Percentiles rank a stretch among this genome's conserved stretches.
These are phyloP conservation scores for Pythium dissimile DNA, from an alignment of 352 stramenopile genomes.

Conservation along the genomic window DNA sequence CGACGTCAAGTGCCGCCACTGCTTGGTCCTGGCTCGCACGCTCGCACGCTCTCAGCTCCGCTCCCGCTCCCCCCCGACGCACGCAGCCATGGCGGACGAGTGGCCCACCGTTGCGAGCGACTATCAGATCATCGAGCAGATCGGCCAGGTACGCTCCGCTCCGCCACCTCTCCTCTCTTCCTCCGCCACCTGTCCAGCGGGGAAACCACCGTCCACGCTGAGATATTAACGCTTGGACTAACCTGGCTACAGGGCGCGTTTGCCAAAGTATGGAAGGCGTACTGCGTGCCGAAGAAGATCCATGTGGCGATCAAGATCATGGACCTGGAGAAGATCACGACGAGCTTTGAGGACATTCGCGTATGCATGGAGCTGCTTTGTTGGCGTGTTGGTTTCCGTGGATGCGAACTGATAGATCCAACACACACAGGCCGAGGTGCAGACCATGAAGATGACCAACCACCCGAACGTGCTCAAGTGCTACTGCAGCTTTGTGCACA, in stretches of 20 bases:
- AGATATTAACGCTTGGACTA: background rate
- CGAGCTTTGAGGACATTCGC: slow-evolving; percentile 90
- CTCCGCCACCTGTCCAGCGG: too few species aligned
- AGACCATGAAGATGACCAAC: slow-evolving; percentile 98
- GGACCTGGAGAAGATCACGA: slow-evolving; percentile 98
- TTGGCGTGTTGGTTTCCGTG: background rate
- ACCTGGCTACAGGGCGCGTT: slow-evolving; percentile 89
- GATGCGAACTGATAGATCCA: slow-evolving; percentile 17
- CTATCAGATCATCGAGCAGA: slow-evolving; percentile 90
- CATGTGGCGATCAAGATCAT: slow-evolving; percentile 98
- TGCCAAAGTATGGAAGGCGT: slow-evolving; percentile 97
- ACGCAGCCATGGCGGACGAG: slow-evolving; percentile 66
- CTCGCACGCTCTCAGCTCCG: background rate
- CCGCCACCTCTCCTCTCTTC: too few species aligned
- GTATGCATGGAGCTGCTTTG: slow-evolving; percentile 26
- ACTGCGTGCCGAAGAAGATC: slow-evolving; percentile 83
- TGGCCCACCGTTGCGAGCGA: slow-evolving; percentile 80
- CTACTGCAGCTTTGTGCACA: slow-evolving; percentile 97
- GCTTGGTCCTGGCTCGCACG: background rate
- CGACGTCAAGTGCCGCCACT: slow-evolving; percentile 19
- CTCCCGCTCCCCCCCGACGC: background rate
- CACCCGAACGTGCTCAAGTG: slow-evolving; percentile 98
- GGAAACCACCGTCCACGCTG: background rate
- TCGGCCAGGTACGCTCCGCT: slow-evolving; percentile 57
- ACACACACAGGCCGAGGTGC: slow-evolving; percentile 85